Percentiles rank a stretch among this genome's conserved stretches.
Evolutionary conservation across 257 asterid genomes (phyloP).

Genomic region (Cinchona pubescens): DNA sequence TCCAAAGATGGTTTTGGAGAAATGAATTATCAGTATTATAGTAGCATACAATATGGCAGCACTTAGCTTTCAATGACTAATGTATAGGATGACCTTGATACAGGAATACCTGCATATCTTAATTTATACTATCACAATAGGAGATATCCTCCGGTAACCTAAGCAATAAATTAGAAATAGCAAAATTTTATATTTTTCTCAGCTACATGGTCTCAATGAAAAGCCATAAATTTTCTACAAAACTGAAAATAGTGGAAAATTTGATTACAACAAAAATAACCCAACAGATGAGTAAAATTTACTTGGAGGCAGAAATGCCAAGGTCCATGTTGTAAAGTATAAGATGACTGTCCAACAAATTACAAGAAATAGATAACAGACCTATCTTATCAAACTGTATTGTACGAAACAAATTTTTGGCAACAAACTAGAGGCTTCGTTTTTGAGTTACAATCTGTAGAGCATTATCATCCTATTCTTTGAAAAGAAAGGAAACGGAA

Average conservation of each 20-base stretch:
- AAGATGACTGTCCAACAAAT: background rate
- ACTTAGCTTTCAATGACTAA: background rate
- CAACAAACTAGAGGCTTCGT: background rate
- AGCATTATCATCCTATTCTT: background rate
- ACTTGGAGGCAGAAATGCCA: background rate
- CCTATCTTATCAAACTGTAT: background rate
- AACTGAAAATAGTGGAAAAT: background rate
- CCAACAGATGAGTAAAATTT: background rate
- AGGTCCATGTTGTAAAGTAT: background rate
- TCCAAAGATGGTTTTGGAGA: background rate
- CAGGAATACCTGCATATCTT: background rate
- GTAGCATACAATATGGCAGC: background rate
- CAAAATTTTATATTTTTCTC: background rate
- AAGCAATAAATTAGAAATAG: background rate
- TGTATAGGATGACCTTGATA: background rate
- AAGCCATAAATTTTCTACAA: background rate
- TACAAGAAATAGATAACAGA: background rate
- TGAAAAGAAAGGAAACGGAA: background rate
- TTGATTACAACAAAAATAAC: background rate
- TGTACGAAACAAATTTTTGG: background rate
- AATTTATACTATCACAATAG: background rate
- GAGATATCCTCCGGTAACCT: background rate
- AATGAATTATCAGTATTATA: background rate
- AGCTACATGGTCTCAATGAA: background rate
- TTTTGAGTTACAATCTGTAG: no score